A percentile compares a stretch with the other conserved stretches of the same genome.
phyloP scores from a whole-genome alignment of 306 rosid species.

The Pterocarpus macrocarpus region DNA sequence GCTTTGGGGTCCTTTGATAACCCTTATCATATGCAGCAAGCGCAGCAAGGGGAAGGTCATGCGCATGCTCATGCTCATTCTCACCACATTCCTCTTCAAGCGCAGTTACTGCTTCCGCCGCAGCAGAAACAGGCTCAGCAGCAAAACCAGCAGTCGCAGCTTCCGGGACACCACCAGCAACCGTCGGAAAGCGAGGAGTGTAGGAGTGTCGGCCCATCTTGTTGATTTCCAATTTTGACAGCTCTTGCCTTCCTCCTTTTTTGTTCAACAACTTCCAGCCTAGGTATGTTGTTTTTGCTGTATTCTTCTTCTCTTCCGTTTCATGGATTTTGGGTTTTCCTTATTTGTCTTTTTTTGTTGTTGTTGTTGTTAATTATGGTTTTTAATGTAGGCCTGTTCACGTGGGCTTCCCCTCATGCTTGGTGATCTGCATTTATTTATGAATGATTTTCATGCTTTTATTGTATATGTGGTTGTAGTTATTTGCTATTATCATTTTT shows the following conservation, averaged over 20 bases:
- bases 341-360: neutral
- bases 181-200: conserved; percentile 67
- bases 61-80: conserved; percentile 37
- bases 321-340: conserved; percentile 1
- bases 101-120: conserved; percentile 70
- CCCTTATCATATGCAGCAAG: conserved; percentile 66
- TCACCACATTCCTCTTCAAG: conserved; percentile 61
- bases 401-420: conserved; percentile 39
- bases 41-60: conserved; percentile 50
- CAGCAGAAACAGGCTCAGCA: conserved; percentile 61
- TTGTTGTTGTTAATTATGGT: conserved; percentile 3
- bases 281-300: conserved; percentile 54
- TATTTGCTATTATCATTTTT: conserved; percentile 45
- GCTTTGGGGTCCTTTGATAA: conserved; percentile 76
- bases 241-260: conserved; percentile 48
- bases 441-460: conserved; percentile 54
- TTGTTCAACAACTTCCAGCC: conserved; percentile 51
- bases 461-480: conserved; percentile 35
- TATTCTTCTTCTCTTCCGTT: neutral
- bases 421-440: conserved; percentile 54
- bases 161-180: conserved; percentile 49
- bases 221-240: conserved; percentile 54
- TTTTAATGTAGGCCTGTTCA: conserved; percentile 41
- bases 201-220: conserved; percentile 72
- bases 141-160: conserved; percentile 55